phyloP scores from a whole-genome alignment of 139 green algal species.

The Pleodorina starrii region DNA sequence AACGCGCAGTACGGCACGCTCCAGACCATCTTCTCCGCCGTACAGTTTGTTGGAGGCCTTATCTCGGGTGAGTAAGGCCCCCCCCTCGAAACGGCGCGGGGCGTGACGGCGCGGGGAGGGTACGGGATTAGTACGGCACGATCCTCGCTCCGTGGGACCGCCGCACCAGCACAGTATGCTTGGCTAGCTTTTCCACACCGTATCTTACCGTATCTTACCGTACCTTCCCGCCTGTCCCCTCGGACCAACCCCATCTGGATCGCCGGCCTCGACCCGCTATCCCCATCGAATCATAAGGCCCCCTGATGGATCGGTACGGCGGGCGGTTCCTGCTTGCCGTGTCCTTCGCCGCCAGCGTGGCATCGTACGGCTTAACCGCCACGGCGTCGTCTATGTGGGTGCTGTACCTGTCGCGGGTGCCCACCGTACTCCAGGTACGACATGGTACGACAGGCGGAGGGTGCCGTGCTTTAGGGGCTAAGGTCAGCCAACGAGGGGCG shows the following conservation, averaged over 20 bases:
- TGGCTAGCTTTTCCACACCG: too few species aligned
- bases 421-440: conserved; percentile 24
- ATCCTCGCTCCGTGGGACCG: too few species aligned
- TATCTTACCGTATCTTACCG: too few species aligned
- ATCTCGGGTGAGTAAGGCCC: conserved; percentile 53
- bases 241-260: too few species aligned
- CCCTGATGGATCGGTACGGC: conserved; percentile 59
- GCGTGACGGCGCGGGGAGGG: too few species aligned
- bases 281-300: conserved; percentile 38
- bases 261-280: too few species aligned
- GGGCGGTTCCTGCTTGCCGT: conserved; percentile 56
- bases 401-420: conserved; percentile 52
- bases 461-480: too few species aligned
- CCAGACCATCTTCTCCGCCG: conserved; percentile 53
- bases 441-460: neutral
- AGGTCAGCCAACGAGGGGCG: too few species aligned
- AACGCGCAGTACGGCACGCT: conserved; percentile 54
- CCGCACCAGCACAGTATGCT: too few species aligned
- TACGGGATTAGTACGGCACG: too few species aligned
- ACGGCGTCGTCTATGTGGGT: conserved; percentile 42
- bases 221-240: too few species aligned
- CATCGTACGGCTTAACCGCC: conserved; percentile 59
- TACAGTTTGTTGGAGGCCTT: conserved; percentile 61
- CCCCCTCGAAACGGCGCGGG: too few species aligned
- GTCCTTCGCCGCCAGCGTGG: conserved; percentile 50